Evolutionary conservation across 1,284 basidiomycete species (phyloP).

Genomic region (Malassezia obtusa): DNA sequence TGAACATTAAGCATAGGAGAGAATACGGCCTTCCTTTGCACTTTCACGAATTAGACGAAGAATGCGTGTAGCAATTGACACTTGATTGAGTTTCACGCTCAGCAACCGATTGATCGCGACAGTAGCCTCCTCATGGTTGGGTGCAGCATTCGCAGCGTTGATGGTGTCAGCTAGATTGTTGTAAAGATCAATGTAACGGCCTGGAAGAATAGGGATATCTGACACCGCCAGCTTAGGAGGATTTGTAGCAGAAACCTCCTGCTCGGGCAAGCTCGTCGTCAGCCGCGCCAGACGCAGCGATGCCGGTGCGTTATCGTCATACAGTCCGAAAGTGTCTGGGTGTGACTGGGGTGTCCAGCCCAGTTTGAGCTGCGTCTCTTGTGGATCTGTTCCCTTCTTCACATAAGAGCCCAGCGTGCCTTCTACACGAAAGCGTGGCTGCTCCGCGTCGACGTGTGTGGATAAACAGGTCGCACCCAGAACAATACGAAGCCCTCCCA

Average conservation of each 20-base stretch:
- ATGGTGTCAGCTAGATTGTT: conserved; percentile 35
- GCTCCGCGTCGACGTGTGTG: conserved; percentile 35
- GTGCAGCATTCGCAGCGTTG: conserved; percentile 20
- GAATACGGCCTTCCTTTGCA: conserved; percentile 25
- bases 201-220: conserved; percentile 39
- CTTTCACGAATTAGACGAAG: conserved; percentile 31
- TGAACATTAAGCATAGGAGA: conserved; percentile 2
- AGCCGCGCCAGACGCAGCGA: conserved; percentile 28
- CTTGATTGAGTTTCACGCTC: conserved; percentile 24
- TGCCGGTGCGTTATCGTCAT: conserved; percentile 25
- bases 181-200: conserved; percentile 39
- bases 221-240: conserved; percentile 30
- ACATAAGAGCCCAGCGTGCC: conserved; percentile 37
- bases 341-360: conserved; percentile 34
- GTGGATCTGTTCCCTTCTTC: conserved; percentile 42
- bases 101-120: conserved; percentile 19
- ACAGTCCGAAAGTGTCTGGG: conserved; percentile 35
- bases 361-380: conserved; percentile 42
- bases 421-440: conserved; percentile 36
- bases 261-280: conserved; percentile 23
- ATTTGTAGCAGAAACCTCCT: conserved; percentile 22
- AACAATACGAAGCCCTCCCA: conserved; percentile 29
- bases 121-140: conserved; percentile 10
- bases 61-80: conserved; percentile 28
- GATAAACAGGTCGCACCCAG: conserved; percentile 38